A percentile compares a stretch with the other conserved stretches of the same genome.
Conservation (phyloP, 192 early-diverging fungal genomes). For the Linnemannia exigua region DNA sequence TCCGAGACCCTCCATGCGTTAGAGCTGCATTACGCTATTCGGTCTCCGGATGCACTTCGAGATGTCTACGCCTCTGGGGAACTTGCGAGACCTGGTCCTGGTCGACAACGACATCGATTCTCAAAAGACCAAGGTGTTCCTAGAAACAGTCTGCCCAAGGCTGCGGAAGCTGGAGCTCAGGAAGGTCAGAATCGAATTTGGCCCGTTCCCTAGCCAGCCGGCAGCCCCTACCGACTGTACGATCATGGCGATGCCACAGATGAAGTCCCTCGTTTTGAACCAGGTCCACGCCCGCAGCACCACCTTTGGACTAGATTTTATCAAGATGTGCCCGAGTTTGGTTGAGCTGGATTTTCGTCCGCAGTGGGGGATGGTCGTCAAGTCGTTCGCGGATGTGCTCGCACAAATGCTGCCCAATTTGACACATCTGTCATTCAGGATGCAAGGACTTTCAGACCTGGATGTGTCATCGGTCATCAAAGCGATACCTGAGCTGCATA, state of each 20-base stretch:
- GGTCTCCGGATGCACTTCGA: slow-evolving; percentile 14
- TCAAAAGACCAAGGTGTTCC: slow-evolving; percentile 16
- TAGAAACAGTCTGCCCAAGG: slow-evolving; percentile 24
- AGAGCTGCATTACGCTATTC: slow-evolving; percentile 28
- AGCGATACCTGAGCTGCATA: slow-evolving; percentile 5
- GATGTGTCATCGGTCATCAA: slow-evolving; percentile 21
- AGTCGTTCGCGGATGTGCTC: not conserved
- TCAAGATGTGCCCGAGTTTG: slow-evolving; percentile 39
- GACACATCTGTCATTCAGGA: slow-evolving; percentile 17
- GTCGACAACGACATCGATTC: slow-evolving; percentile 27
- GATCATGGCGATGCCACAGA: slow-evolving; percentile 18
- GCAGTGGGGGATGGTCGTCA: not conserved
- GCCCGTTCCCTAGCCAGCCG: not conserved
- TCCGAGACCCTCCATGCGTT: slow-evolving; percentile 6
- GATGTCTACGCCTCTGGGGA: slow-evolving; percentile 25
- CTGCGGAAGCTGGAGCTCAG: slow-evolving; percentile 31
- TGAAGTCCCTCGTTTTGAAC: slow-evolving; percentile 22
- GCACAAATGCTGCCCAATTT: slow-evolving; percentile 12
- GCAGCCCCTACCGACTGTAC: not conserved
- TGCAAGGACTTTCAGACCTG: slow-evolving; percentile 5
- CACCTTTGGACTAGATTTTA: slow-evolving; percentile 19
- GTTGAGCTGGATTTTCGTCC: slow-evolving; percentile 19
- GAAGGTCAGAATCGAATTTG: slow-evolving; percentile 27
- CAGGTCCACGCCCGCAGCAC: slow-evolving; percentile 11
- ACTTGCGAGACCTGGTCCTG: slow-evolving; percentile 21